Evolutionary conservation across 306 rosid species (phyloP).

Genomic region (Psophocarpus tetragonolobus): DNA sequence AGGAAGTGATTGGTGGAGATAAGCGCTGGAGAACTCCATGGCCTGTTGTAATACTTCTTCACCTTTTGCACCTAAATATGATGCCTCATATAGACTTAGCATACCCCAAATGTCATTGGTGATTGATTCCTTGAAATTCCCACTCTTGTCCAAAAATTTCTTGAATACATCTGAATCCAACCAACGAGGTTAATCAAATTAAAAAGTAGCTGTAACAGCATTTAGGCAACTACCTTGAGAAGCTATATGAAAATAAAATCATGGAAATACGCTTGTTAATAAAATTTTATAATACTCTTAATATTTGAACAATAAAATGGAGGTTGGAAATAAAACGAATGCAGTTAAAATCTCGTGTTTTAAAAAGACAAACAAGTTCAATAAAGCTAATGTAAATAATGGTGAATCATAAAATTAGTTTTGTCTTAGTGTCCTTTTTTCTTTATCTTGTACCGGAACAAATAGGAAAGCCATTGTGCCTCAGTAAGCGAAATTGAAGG

Average conservation of each 20-base stretch:
- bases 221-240: not conserved
- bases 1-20: constrained; percentile 29
- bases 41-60: constrained; percentile 38
- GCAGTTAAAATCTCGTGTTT: not conserved
- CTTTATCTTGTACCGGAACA: constrained; percentile 26
- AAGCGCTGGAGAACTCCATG: constrained; percentile 39
- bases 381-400: not conserved
- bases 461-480: constrained; percentile 28
- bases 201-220: not conserved
- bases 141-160: constrained; percentile 35
- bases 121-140: constrained; percentile 41
- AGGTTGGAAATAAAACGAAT: not conserved
- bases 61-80: constrained; percentile 35
- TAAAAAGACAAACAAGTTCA: not conserved
- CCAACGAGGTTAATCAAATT: not conserved
- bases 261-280: not conserved
- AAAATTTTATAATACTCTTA: not conserved
- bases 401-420: not conserved
- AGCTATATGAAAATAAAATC: not conserved
- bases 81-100: constrained; percentile 47
- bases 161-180: constrained; percentile 32
- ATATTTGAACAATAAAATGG: not conserved
- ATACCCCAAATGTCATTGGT: constrained; percentile 38
- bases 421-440: not conserved
- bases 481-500: constrained; percentile 42